Percentiles rank a stretch among this genome's conserved stretches.
phyloP scores from a whole-genome alignment of 108 stramenopile genomes.

The Cyclostephanos invisitatus region DNA sequence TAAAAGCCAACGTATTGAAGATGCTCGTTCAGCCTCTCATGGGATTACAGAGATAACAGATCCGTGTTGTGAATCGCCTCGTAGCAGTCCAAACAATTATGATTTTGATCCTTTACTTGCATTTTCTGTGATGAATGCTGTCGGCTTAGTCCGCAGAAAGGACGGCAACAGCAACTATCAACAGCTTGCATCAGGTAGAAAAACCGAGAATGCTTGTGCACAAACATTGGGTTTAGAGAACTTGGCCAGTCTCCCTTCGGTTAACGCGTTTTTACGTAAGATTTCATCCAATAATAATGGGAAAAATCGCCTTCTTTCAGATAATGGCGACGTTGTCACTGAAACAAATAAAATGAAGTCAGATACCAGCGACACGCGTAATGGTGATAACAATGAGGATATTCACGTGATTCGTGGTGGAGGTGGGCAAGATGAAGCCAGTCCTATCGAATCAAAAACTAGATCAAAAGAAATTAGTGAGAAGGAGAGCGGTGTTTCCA shows the following conservation, averaged over 20 bases:
- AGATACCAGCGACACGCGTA: slow-evolving; percentile 9
- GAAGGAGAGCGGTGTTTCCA: slow-evolving; percentile 15
- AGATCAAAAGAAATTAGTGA: neutral
- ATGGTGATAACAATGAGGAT: slow-evolving; percentile 1
- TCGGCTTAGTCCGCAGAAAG: slow-evolving; percentile 58
- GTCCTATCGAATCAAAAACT: slow-evolving; percentile 4
- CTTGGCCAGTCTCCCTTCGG: slow-evolving; percentile 17
- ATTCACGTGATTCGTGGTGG: slow-evolving; percentile 39
- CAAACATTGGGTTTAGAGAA: slow-evolving; percentile 17
- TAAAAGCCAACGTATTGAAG: slow-evolving; percentile 24
- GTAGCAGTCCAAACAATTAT: neutral
- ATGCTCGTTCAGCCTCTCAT: neutral
- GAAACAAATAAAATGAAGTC: neutral
- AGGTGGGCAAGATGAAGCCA: slow-evolving; percentile 20
- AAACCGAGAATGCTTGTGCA: slow-evolving; percentile 8
- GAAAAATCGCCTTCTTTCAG: slow-evolving; percentile 20
- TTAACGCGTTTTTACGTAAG: slow-evolving; percentile 19
- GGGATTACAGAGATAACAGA: neutral
- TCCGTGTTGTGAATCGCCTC: neutral
- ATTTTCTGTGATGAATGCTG: slow-evolving; percentile 65
- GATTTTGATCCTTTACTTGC: slow-evolving; percentile 63
- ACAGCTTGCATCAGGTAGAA: neutral
- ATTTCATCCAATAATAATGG: slow-evolving; percentile 5
- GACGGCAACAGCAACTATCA: slow-evolving; percentile 5
- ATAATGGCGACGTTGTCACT: neutral